Evolutionary conservation across 2,329 filamentous ascomycete genomes (phyloP).

Genomic region (Epichloe hybrida): DNA sequence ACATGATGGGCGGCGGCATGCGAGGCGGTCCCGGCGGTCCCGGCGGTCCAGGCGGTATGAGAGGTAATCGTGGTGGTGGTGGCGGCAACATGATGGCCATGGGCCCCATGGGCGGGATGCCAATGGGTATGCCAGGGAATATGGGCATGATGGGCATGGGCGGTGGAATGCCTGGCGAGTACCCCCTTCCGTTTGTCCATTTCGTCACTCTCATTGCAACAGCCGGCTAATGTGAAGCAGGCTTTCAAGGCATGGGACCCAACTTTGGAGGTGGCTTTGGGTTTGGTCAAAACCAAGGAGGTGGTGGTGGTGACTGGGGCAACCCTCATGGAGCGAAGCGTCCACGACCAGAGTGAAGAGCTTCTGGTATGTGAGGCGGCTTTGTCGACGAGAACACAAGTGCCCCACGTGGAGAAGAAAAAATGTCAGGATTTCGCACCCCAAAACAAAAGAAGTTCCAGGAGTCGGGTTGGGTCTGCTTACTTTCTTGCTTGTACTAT

Average conservation of each 20-base stretch:
- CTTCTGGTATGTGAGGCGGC: not conserved
- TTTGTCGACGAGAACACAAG: not conserved
- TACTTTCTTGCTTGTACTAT: conserved; percentile 7
- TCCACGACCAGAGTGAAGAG: conserved; percentile 52
- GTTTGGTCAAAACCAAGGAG: conserved; percentile 42
- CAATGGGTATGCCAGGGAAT: conserved; percentile 44
- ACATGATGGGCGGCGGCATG: conserved; percentile 29
- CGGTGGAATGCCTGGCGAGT: conserved; percentile 24
- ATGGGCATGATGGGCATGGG: conserved; percentile 41
- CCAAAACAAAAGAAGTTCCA: not conserved
- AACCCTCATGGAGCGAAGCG: conserved; percentile 75
- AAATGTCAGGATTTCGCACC: not conserved
- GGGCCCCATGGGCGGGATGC: conserved; percentile 33
- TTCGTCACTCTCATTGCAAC: no score
- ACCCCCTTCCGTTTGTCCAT: not conserved
- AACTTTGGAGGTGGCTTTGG: conserved; percentile 59
- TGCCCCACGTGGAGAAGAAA: not conserved
- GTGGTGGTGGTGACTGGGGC: conserved; percentile 46
- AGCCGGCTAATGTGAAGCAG: conserved; percentile 22
- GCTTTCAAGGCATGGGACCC: conserved; percentile 54
- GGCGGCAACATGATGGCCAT: conserved; percentile 39
- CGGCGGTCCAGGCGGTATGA: conserved; percentile 30
- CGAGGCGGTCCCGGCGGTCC: conserved; percentile 32
- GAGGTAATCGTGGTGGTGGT: conserved; percentile 28
- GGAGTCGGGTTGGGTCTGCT: not conserved